Evolutionary conservation across 345 rosid species (phyloP), one percentile per base, ranked within the genome.

Genomic region (Eucalyptus rudis): DNA sequence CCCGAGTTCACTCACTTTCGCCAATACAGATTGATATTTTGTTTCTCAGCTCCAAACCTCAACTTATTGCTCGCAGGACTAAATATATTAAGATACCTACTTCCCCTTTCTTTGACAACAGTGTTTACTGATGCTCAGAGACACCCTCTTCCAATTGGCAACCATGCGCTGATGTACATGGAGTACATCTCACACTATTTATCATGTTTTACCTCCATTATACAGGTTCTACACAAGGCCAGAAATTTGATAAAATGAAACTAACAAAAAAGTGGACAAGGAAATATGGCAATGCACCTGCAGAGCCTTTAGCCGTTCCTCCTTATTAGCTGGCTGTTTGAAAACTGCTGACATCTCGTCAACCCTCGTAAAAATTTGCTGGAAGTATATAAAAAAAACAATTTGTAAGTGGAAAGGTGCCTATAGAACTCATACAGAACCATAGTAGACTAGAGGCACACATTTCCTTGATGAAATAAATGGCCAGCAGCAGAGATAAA

Each of bases 271-370:
- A 71, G 24, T 17, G 81, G 45, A 71, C 12, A 71, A 36, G 81
- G 45, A 71, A 36, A 71, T 36, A 20, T 20, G 27, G 45, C 13
- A 17, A 54, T 29, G 40, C 49, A 95, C 96, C 96, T 95, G 96
- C 87, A 94, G 94, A 90, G 96, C 94, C 86, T 90, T 88, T n/a
- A 95, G 86, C 79, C 95, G 90, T 88, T 95, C 95, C 87, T 92
- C 93, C 58, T 91, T 81, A 66, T 89, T 84, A 31, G 85, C 90
- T 88, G 97, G 96, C 88, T 95, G 97, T 91, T 92, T 95, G 71
- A 84, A 66, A 91, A 94, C 96, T 31, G 94, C 96, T 88, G 97
- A 94, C 95, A 83, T 91, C 86, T 87, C 88, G 17, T 88, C 96
- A 59, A 90, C 90, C 87, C 95, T 88, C 33, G 84, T 95, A 90